Evolutionary conservation across 257 asterid species (phyloP).

Genomic region (Solanum pinnatisectum): DNA sequence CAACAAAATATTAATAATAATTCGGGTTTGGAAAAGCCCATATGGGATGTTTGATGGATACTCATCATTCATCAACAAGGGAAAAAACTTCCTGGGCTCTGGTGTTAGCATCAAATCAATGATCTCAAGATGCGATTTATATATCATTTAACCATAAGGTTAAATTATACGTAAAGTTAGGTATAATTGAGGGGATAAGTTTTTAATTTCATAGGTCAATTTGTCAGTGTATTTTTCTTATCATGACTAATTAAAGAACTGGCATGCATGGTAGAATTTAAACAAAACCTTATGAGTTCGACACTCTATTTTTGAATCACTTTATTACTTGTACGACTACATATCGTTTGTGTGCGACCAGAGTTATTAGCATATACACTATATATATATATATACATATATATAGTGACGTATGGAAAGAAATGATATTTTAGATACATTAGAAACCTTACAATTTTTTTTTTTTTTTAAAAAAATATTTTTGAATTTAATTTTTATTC

Average conservation of each 20-base stretch:
- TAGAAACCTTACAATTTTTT: background rate
- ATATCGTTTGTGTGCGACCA: background rate
- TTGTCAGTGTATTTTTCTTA: background rate
- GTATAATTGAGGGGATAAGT: background rate
- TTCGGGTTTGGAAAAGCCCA: constrained; percentile 36
- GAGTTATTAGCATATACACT: too few species aligned
- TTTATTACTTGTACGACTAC: background rate
- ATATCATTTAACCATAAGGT: background rate
- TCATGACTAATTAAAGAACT: background rate
- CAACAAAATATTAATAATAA: constrained; percentile 28
- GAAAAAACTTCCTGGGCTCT: background rate
- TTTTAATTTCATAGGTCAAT: background rate
- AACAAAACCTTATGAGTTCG: background rate
- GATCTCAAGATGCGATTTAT: background rate
- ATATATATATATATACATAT: too few species aligned
- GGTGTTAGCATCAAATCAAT: background rate
- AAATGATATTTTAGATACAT: background rate
- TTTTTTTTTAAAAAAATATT: background rate
- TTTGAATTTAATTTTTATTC: background rate
- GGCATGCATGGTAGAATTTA: background rate
- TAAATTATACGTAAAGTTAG: background rate
- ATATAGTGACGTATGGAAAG: background rate
- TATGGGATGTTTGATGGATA: constrained; percentile 27
- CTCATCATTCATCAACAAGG: background rate
- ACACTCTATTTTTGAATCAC: background rate